Percentiles rank a stretch among this genome's conserved stretches.
phyloP scores from a whole-genome alignment of 2,329 filamentous ascomycete genomes.

The Sclerotinia subarctica region DNA sequence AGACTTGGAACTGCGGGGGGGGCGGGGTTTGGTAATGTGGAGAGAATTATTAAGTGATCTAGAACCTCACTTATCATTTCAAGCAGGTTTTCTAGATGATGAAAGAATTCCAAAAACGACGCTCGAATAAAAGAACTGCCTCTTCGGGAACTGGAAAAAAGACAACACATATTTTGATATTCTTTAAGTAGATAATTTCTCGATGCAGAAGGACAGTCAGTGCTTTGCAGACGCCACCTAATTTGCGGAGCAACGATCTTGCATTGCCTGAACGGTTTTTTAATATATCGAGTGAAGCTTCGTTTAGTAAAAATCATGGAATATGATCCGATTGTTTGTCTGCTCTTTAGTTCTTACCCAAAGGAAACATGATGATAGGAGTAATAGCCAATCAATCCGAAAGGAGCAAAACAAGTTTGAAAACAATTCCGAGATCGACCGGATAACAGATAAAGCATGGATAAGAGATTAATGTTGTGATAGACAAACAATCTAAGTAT shows the following conservation, averaged over 20 bases:
- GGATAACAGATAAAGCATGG: neutral
- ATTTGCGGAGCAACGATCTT: constrained; percentile 6
- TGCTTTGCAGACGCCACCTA: constrained; percentile 16
- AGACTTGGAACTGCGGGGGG: neutral
- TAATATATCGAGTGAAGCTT: constrained; percentile 4
- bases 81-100: neutral
- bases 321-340: constrained; percentile 4
- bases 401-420: neutral
- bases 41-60: neutral
- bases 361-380: neutral
- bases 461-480: neutral
- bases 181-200: neutral
- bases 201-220: neutral
- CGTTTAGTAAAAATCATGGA: neutral
- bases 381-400: neutral
- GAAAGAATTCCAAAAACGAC: neutral
- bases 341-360: neutral
- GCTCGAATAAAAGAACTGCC: neutral
- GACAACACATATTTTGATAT: neutral
- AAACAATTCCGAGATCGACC: neutral
- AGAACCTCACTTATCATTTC: neutral
- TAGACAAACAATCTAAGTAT: constrained; percentile 5
- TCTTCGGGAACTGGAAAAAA: neutral
- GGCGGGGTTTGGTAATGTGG: neutral
- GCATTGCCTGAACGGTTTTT: constrained; percentile 10